Conservation (phyloP, 768 basidiomycete genomes). For the Auriscalpium vulgare region DNA sequence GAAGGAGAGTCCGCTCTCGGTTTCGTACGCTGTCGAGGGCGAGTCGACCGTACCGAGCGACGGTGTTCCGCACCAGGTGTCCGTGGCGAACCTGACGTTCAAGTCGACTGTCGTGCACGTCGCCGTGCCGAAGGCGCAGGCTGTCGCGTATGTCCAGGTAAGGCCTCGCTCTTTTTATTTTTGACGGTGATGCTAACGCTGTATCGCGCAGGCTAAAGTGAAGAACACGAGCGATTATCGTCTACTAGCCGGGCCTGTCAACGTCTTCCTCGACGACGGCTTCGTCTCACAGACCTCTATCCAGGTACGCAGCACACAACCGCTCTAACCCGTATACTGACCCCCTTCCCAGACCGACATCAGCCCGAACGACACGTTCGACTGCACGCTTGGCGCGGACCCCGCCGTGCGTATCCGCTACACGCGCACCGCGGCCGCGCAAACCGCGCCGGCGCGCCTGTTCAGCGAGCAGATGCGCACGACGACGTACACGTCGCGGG, state of each 20-base stretch:
- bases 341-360: slow-evolving; percentile 27
- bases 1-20: slow-evolving; percentile 43
- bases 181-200: background rate
- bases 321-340: background rate
- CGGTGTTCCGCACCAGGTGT: slow-evolving; percentile 45
- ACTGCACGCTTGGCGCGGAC: slow-evolving; percentile 43
- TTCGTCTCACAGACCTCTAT: slow-evolving; percentile 50
- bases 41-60: slow-evolving; percentile 45
- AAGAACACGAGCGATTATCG: slow-evolving; percentile 52
- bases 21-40: slow-evolving; percentile 44
- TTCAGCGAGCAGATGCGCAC: slow-evolving; percentile 30
- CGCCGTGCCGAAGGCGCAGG: slow-evolving; percentile 40
- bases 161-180: slow-evolving; percentile 18
- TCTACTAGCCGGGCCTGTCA: slow-evolving; percentile 45
- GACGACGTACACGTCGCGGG: background rate
- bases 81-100: slow-evolving; percentile 41
- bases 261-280: slow-evolving; percentile 47
- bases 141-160: slow-evolving; percentile 35
- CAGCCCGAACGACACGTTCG: slow-evolving; percentile 41
- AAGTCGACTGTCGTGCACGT: slow-evolving; percentile 39
- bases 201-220: slow-evolving; percentile 25
- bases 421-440: slow-evolving; percentile 29
- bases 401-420: slow-evolving; percentile 29
- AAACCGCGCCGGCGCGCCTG: slow-evolving; percentile 29
- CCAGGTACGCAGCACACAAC: slow-evolving; percentile 11